Evolutionary conservation across 345 rosid genomes (phyloP).

Genomic region (Corchorus capsularis): DNA sequence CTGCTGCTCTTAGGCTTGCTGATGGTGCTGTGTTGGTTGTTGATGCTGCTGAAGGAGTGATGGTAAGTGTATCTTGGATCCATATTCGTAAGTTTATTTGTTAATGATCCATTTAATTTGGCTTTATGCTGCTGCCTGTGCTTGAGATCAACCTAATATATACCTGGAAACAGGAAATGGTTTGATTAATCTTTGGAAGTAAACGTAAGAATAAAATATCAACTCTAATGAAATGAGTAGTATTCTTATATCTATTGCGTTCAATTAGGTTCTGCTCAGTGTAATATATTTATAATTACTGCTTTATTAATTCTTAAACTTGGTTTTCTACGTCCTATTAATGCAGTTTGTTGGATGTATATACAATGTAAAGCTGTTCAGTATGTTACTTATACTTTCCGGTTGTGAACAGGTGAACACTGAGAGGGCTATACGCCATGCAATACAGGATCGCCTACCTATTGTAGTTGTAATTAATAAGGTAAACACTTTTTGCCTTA

Average conservation of each 20-base stretch:
- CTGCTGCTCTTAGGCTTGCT: slow-evolving; percentile 83
- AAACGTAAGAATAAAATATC: background rate
- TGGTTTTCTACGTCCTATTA: background rate
- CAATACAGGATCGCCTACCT: slow-evolving; percentile 91
- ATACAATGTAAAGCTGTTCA: slow-evolving; percentile 10
- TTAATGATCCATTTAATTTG: background rate
- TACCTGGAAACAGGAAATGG: background rate
- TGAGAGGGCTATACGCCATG: slow-evolving; percentile 97
- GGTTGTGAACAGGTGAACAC: slow-evolving; percentile 70
- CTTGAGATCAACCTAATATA: background rate
- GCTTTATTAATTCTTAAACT: slow-evolving; percentile 22
- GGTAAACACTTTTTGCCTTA: slow-evolving; percentile 37
- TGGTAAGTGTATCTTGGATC: slow-evolving; percentile 16
- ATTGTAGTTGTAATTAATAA: slow-evolving; percentile 95
- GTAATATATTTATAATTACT: slow-evolving; percentile 23
- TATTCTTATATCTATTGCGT: background rate
- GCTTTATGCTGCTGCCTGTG: background rate
- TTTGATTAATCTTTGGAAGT: background rate
- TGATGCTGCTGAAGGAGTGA: slow-evolving; percentile 97
- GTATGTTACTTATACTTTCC: slow-evolving; percentile 10
- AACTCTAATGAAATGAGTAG: background rate
- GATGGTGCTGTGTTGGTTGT: slow-evolving; percentile 96
- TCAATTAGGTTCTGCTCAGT: background rate
- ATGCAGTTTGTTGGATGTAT: background rate
- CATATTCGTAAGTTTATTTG: background rate